Conservation (phyloP, 2,329 filamentous ascomycete genomes). For the Sordariomycetes sp. region DNA sequence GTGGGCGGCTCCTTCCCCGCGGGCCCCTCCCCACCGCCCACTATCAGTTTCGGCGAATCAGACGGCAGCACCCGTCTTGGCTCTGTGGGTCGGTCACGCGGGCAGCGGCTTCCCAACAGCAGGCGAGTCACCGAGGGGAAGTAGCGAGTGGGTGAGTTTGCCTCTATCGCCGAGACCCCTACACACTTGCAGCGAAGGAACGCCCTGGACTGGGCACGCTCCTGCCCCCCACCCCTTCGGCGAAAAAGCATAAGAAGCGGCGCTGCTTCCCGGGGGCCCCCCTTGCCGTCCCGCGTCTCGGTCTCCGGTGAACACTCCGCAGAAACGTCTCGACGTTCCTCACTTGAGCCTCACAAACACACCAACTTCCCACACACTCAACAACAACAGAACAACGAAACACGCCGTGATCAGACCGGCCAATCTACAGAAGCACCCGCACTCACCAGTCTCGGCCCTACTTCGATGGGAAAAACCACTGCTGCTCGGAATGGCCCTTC, state of each 20-base stretch:
- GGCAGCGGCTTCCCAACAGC: not conserved
- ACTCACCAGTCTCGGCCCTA: constrained; percentile 3
- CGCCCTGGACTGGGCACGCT: not conserved
- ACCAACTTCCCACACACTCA: not conserved
- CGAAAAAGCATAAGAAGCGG: constrained; percentile 3
- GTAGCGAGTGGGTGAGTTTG: not conserved
- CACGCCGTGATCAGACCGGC: not conserved
- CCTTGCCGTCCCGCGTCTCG: not conserved
- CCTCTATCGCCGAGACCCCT: not conserved
- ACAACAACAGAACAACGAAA: not conserved
- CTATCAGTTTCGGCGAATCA: not conserved
- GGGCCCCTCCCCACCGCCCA: not conserved
- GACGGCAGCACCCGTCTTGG: not conserved
- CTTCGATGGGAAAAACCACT: constrained; percentile 10
- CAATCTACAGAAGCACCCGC: not conserved
- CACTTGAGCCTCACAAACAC: not conserved
- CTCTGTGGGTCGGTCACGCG: constrained; percentile 4
- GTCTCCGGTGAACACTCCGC: constrained; percentile 1
- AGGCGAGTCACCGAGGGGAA: not conserved
- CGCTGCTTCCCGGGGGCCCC: not conserved
- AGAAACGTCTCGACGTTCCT: constrained; percentile 2
- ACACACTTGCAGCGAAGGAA: not conserved
- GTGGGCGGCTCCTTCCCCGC: not conserved
- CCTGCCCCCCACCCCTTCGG: not conserved
- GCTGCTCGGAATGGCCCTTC: constrained; percentile 9